Evolutionary conservation across 768 basidiomycete species (phyloP).

Genomic region (Tulasnella sp.): DNA sequence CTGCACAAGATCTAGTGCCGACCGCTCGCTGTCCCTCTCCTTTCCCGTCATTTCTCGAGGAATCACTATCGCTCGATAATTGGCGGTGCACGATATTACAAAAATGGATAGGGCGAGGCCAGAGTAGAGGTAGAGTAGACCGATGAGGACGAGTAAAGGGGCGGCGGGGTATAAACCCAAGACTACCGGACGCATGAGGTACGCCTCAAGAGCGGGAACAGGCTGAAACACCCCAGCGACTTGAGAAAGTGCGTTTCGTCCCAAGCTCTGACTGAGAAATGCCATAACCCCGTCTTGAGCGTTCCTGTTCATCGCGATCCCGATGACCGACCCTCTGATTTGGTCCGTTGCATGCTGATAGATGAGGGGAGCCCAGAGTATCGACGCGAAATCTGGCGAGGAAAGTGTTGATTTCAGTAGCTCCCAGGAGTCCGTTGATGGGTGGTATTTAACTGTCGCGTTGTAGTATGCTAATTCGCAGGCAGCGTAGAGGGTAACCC

Average conservation of each 20-base stretch:
- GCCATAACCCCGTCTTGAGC: neutral
- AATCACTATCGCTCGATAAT: neutral
- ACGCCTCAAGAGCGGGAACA: neutral
- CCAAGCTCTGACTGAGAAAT: constrained; percentile 7
- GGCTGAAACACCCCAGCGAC: neutral
- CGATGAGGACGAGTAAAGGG: constrained; percentile 5
- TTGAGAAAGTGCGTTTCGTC: constrained; percentile 6
- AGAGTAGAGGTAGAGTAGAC: constrained; percentile 1
- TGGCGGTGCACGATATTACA: neutral
- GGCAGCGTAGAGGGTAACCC: constrained; percentile 4
- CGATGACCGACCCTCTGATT: neutral
- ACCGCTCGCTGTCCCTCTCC: neutral
- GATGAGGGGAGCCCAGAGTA: constrained; percentile 10
- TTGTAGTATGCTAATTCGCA: constrained; percentile 15
- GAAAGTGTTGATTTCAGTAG: neutral
- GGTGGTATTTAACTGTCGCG: constrained; percentile 8
- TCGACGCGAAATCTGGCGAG: neutral
- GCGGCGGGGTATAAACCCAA: neutral
- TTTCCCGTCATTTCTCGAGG: neutral
- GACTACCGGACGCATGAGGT: neutral
- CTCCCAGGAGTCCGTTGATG: constrained; percentile 5
- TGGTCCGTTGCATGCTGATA: neutral
- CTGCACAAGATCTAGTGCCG: constrained; percentile 5
- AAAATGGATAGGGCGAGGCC: neutral
- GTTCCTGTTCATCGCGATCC: neutral